A percentile compares a stretch with the other conserved stretches of the same genome.
Conservation (phyloP, 371 early-diverging fungal species). For the Phascolomyces articulosus region DNA sequence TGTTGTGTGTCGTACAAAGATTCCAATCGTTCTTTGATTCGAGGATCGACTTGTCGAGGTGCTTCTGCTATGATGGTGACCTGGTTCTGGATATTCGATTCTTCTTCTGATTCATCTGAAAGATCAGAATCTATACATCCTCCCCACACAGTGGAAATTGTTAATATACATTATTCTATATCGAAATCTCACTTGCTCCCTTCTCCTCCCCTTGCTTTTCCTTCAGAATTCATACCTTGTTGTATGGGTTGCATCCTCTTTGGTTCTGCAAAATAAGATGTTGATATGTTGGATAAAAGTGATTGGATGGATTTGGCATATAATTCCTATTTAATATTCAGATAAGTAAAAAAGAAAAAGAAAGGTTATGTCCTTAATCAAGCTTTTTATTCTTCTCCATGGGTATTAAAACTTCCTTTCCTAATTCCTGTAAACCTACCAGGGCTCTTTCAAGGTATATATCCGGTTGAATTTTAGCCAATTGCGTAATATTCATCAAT, state of each 20-base stretch:
- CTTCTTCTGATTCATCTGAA: neutral
- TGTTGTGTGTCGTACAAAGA: constrained; percentile 48
- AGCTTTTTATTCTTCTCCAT: no score
- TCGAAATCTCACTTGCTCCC: neutral
- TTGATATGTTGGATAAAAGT: constrained; percentile 16
- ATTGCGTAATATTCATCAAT: constrained; percentile 34
- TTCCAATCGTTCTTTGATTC: constrained; percentile 51
- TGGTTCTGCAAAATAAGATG: constrained; percentile 17
- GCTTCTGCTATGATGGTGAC: constrained; percentile 33
- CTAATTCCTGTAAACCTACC: neutral
- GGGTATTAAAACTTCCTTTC: neutral
- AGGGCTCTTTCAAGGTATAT: constrained; percentile 13
- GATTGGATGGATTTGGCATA: constrained; percentile 7
- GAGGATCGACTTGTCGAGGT: constrained; percentile 32
- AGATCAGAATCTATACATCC: neutral
- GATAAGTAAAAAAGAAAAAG: neutral
- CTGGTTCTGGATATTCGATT: constrained; percentile 24
- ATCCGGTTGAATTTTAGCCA: constrained; percentile 24
- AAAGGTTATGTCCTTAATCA: no score
- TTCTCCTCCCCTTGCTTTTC: no score
- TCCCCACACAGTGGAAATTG: no score
- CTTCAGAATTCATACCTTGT: neutral
- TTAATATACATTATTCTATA: no score
- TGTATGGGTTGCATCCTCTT: neutral
- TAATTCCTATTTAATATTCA: neutral